Evolutionary conservation across 768 basidiomycete genomes (phyloP), one percentile per base, ranked within the genome.

Genomic region (Amanita brunnescens): DNA sequence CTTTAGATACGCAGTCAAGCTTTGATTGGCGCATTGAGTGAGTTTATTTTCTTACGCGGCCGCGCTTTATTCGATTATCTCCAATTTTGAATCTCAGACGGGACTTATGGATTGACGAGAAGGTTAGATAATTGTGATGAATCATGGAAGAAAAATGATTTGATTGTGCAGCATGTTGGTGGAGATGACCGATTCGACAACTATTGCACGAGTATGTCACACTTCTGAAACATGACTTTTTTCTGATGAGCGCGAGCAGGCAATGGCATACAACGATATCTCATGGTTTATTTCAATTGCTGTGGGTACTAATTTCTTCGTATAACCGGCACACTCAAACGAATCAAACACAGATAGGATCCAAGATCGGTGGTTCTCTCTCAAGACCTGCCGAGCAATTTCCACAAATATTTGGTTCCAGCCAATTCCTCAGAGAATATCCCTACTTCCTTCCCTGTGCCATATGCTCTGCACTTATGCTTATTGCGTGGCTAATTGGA

Each of bases 1-100:
- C 8, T 18, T 5, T 39, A 1, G 38, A 16, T 39, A 85, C 83
- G 59, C 84, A n/a, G n/a, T n/a, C n/a, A 85, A 53, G 71, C 73
- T 55, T 64, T 87, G 34, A 83, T 82, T 53, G 87, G 86, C 21
- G 85, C 85, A 12, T 62, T 87, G 42, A 86, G 87, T 69, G 76
- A 41, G 72, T 9, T 4, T 4, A 7, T 20, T 39, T 39, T 21
- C n/a, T n/a, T n/a, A n/a, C n/a, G n/a, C n/a, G n/a, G n/a, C n/a
- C n/a, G n/a, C n/a, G n/a, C n/a, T n/a, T n/a, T n/a, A n/a, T n/a
- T 39, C 41, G 42, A 38, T 23, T 43, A 41, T 33, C 6, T 42
- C n/a, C n/a, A n/a, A 34, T 13, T 30, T 10, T 30, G 26, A n/a
- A 4, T 4, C 59, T 26, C 50, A 74, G 76, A 73, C 63, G 77